Evolutionary conservation across 176 grass and related monocot species (phyloP).

Genomic region (Carex myosuroides): DNA sequence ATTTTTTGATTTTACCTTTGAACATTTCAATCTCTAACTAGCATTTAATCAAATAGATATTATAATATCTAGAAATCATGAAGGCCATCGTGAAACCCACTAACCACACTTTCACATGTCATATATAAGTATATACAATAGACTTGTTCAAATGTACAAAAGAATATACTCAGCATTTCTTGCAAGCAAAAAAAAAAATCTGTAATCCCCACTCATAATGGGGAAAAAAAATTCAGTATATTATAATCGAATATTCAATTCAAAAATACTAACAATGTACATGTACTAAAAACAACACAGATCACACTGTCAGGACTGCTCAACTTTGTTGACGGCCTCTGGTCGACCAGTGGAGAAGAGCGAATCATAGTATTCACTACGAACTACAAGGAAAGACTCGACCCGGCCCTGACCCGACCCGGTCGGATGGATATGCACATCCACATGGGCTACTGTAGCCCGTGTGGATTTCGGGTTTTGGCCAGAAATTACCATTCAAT

Average conservation of each 20-base stretch:
- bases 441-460: constrained; percentile 75
- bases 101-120: background rate
- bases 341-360: constrained; percentile 80
- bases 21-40: background rate
- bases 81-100: background rate
- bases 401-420: constrained; percentile 63
- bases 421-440: constrained; percentile 98
- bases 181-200: background rate
- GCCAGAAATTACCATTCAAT: constrained; percentile 71
- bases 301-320: constrained; percentile 83
- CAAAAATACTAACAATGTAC: background rate
- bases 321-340: constrained; percentile 82
- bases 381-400: constrained; percentile 79
- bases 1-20: background rate
- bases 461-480: constrained; percentile 48
- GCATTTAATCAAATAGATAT: background rate
- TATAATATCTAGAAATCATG: background rate
- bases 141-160: constrained; percentile 7
- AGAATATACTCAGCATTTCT: background rate
- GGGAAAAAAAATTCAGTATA: background rate
- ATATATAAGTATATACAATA: background rate
- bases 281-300: constrained; percentile 12
- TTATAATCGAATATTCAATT: background rate
- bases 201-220: background rate
- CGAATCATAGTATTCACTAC: constrained; percentile 81